Evolutionary conservation across 805 yeast species (phyloP).

Genomic region (Nematodospora valgi): DNA sequence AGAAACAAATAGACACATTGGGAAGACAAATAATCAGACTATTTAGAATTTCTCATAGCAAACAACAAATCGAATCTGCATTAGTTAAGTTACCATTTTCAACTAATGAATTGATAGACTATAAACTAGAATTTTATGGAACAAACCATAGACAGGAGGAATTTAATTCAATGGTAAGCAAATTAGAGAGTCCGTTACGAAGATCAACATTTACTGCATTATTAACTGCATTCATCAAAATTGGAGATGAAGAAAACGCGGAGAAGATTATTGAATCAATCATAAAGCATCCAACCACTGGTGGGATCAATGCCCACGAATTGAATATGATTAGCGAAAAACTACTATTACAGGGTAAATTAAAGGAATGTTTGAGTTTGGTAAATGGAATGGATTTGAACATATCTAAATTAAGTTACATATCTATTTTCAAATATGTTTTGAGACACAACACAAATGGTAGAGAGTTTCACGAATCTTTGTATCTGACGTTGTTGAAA

Average conservation of each 20-base stretch:
- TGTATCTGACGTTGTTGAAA: slow-evolving; percentile 3
- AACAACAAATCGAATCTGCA: too few species aligned
- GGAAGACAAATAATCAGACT: too few species aligned
- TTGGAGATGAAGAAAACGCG: slow-evolving; percentile 25
- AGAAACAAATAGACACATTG: too few species aligned
- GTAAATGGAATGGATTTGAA: slow-evolving; percentile 14
- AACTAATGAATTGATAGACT: not conserved
- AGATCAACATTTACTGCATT: slow-evolving; percentile 32
- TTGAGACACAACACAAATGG: not conserved
- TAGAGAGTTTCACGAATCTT: not conserved
- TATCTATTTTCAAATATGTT: slow-evolving; percentile 18
- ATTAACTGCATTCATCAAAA: slow-evolving; percentile 25
- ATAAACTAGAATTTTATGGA: slow-evolving; percentile 5
- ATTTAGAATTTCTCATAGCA: too few species aligned
- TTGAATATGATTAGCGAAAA: slow-evolving; percentile 23
- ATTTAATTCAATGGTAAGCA: slow-evolving; percentile 19
- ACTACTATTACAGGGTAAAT: slow-evolving; percentile 21
- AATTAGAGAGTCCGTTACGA: slow-evolving; percentile 23
- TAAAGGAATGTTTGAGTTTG: slow-evolving; percentile 24
- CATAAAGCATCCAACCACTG: slow-evolving; percentile 18
- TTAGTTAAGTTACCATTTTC: too few species aligned
- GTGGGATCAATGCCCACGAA: slow-evolving; percentile 25
- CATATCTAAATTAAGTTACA: slow-evolving; percentile 23
- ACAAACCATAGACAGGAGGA: slow-evolving; percentile 3
- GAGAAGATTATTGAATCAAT: slow-evolving; percentile 28